A percentile compares a stretch with the other conserved stretches of the same genome.
phyloP scores from a whole-genome alignment of 225 moss, liverwort and hornwort genomes.

The Polytrichum commune region DNA sequence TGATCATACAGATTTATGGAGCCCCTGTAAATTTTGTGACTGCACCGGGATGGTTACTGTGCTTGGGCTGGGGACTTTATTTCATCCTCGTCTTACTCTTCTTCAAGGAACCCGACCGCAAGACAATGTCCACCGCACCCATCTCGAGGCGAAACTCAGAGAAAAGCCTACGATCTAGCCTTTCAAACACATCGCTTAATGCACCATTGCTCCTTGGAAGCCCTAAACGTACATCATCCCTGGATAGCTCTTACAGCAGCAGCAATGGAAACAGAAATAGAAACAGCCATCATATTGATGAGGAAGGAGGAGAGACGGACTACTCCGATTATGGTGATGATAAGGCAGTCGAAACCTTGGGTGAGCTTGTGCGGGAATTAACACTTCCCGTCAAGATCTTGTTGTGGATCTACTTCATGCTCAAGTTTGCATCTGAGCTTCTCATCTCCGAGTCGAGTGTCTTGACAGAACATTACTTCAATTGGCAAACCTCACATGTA shows the following conservation, averaged over 20 bases:
- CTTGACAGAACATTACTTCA: slow-evolving; percentile 71
- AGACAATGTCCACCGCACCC: slow-evolving; percentile 10
- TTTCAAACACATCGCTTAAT: slow-evolving; percentile 13
- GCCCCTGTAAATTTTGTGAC: slow-evolving; percentile 81
- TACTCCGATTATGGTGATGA: slow-evolving; percentile 38
- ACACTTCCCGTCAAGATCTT: slow-evolving; percentile 60
- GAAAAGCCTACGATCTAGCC: slow-evolving; percentile 12
- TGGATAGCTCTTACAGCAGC: no score
- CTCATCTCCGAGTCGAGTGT: slow-evolving; percentile 92
- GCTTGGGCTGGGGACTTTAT: slow-evolving; percentile 55
- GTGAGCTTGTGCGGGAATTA: slow-evolving; percentile 56
- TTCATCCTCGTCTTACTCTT: slow-evolving; percentile 50
- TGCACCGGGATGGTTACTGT: slow-evolving; percentile 93
- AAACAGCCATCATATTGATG: neutral
- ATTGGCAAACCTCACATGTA: slow-evolving; percentile 66
- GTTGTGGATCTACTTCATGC: slow-evolving; percentile 94
- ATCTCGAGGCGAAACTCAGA: slow-evolving; percentile 18
- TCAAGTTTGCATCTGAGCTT: slow-evolving; percentile 88
- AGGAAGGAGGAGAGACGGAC: slow-evolving; percentile 25
- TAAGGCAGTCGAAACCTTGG: slow-evolving; percentile 43
- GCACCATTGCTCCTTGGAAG: slow-evolving; percentile 26
- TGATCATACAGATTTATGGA: slow-evolving; percentile 47
- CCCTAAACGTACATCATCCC: neutral
- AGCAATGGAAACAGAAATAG: no score
- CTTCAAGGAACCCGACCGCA: slow-evolving; percentile 73